Evolutionary conservation across 768 basidiomycete genomes (phyloP).

Genomic region (Fistulinella prunicolor): DNA sequence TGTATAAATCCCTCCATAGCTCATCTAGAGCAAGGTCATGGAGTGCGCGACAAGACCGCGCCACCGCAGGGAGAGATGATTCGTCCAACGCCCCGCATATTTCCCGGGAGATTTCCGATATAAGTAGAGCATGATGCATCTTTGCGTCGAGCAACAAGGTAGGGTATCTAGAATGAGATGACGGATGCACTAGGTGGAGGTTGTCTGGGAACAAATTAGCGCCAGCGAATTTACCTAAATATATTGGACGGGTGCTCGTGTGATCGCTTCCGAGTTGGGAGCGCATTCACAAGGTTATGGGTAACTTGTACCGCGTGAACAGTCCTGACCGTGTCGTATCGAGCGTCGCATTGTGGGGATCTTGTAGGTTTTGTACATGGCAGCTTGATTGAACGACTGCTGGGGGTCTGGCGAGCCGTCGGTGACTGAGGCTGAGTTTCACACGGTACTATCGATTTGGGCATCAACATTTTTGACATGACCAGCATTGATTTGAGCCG

Average conservation of each 20-base stretch:
- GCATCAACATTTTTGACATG: too few relatives aligned
- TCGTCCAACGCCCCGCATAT: conserved; percentile 13
- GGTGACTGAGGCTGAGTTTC: too few relatives aligned
- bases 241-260: background rate
- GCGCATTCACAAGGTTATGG: background rate
- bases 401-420: too few relatives aligned
- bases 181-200: background rate
- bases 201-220: too few relatives aligned
- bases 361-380: too few relatives aligned
- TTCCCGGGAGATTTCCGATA: conserved; percentile 20
- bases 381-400: too few relatives aligned
- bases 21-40: conserved; percentile 24
- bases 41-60: conserved; percentile 24
- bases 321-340: background rate
- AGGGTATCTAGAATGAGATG: conserved; percentile 1
- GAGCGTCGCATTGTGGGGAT: too few relatives aligned
- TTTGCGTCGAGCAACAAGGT: background rate
- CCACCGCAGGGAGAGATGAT: conserved; percentile 19
- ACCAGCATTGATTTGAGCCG: too few relatives aligned
- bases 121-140: conserved; percentile 25
- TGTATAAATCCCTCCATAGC: conserved; percentile 24
- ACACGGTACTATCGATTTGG: too few relatives aligned
- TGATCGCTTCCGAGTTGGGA: conserved; percentile 4
- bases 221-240: conserved; percentile 25
- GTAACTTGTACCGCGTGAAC: too few relatives aligned